Evolutionary conservation across 306 rosid genomes (phyloP).

Genomic region (Fagus crenata): DNA sequence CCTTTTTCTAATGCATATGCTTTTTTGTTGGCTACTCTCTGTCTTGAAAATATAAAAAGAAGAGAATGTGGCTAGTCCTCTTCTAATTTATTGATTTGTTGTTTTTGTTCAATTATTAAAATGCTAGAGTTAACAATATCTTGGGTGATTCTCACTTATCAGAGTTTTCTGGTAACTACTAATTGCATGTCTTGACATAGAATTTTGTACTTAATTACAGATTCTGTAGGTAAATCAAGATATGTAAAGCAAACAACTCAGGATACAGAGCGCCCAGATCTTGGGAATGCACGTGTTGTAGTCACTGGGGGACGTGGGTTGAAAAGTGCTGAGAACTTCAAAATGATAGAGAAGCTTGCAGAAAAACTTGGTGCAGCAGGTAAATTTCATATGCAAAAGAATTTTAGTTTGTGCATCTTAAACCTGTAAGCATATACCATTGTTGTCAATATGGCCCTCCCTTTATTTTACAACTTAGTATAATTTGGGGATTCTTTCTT

Average conservation of each 20-base stretch:
- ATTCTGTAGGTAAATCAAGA: conserved; percentile 61
- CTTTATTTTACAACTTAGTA: conserved; percentile 21
- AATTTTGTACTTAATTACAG: conserved; percentile 38
- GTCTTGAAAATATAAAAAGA: conserved; percentile 11
- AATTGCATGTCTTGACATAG: not conserved
- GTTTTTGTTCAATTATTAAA: conserved; percentile 21
- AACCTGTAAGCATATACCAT: conserved; percentile 4
- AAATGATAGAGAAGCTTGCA: conserved; percentile 87
- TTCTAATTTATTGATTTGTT: conserved; percentile 4
- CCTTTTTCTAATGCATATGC: conserved; percentile 29
- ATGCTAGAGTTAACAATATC: conserved; percentile 26
- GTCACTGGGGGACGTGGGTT: conserved; percentile 87
- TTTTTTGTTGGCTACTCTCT: conserved; percentile 6
- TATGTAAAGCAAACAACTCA: conserved; percentile 65
- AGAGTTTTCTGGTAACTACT: conserved; percentile 7
- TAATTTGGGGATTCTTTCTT: conserved; percentile 32
- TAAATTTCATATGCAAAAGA: conserved; percentile 23
- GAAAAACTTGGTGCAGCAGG: conserved; percentile 92
- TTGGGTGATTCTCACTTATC: conserved; percentile 20
- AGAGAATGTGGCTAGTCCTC: conserved; percentile 6
- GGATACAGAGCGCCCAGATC: conserved; percentile 81
- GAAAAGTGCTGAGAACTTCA: conserved; percentile 89
- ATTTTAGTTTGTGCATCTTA: not conserved
- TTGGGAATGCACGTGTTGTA: conserved; percentile 82
- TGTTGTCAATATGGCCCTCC: conserved; percentile 8